A percentile compares a stretch with the other conserved stretches of the same genome.
Conservation (phyloP, 768 basidiomycete species). For the Tricholoma hemisulphureum region DNA sequence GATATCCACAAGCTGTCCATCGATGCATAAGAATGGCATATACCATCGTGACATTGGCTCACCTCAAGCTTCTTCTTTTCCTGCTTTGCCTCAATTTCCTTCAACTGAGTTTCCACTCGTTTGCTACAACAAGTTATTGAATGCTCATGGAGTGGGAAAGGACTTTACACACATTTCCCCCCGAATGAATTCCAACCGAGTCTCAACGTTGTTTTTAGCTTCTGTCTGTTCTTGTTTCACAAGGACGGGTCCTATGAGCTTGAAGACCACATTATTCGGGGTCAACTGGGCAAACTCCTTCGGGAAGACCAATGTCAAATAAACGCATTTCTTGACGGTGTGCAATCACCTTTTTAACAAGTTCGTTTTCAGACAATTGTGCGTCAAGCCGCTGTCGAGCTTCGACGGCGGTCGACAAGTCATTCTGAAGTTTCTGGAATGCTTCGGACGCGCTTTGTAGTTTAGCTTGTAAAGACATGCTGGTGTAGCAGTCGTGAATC, state of each 20-base stretch:
- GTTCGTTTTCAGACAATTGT: slow-evolving; percentile 87
- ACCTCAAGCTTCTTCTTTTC: slow-evolving; percentile 87
- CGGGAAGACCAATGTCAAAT: slow-evolving; percentile 1
- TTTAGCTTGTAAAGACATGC: slow-evolving; percentile 51
- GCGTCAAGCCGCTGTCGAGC: slow-evolving; percentile 85
- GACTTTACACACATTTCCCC: slow-evolving; percentile 74
- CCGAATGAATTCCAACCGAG: slow-evolving; percentile 83
- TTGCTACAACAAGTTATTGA: slow-evolving; percentile 38
- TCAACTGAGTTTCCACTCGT: slow-evolving; percentile 78
- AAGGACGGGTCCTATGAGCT: slow-evolving; percentile 87
- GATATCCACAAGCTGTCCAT: slow-evolving; percentile 59
- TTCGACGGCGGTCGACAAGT: slow-evolving; percentile 72
- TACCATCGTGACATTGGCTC: slow-evolving; percentile 17
- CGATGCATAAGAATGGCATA: slow-evolving; percentile 13
- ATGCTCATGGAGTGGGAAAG: neutral
- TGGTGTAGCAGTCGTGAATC: too few relatives aligned
- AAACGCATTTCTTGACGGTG: neutral
- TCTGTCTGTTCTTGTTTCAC: slow-evolving; percentile 87
- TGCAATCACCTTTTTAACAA: slow-evolving; percentile 74
- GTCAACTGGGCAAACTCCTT: slow-evolving; percentile 84
- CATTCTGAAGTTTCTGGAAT: slow-evolving; percentile 79
- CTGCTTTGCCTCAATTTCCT: slow-evolving; percentile 71
- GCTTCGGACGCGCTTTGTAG: slow-evolving; percentile 70
- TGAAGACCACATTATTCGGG: slow-evolving; percentile 79
- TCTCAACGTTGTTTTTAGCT: slow-evolving; percentile 85